Evolutionary conservation across 1,139 yeast genomes (phyloP).

Genomic region (Yarrowia galli): DNA sequence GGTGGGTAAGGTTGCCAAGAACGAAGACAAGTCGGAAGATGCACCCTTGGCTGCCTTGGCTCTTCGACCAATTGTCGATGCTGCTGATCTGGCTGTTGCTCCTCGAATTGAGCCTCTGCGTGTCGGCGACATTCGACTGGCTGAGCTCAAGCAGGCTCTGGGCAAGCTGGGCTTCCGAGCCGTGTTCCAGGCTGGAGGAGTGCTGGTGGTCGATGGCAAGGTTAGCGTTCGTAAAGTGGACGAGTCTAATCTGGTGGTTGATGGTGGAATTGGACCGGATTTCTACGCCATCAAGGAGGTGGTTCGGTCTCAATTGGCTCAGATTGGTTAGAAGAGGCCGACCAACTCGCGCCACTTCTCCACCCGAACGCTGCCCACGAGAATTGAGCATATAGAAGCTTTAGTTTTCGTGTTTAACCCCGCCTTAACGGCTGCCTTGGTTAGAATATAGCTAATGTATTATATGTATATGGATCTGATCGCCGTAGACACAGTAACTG

Average conservation of each 20-base stretch:
- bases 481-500: too few species aligned
- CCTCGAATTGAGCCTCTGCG: slow-evolving; percentile 59
- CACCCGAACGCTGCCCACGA: slow-evolving; percentile 1
- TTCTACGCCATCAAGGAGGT: slow-evolving; percentile 81
- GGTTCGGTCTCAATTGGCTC: slow-evolving; percentile 82
- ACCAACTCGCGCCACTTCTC: not conserved
- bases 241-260: slow-evolving; percentile 83
- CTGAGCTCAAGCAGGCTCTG: slow-evolving; percentile 76
- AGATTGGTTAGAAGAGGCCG: slow-evolving; percentile 54
- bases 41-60: slow-evolving; percentile 40
- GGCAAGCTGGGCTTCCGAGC: slow-evolving; percentile 69
- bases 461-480: not conserved
- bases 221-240: slow-evolving; percentile 78
- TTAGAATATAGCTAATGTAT: not conserved
- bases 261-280: slow-evolving; percentile 78
- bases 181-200: slow-evolving; percentile 93
- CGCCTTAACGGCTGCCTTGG: not conserved
- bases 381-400: slow-evolving; percentile 1
- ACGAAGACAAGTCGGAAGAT: slow-evolving; percentile 44
- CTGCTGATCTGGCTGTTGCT: slow-evolving; percentile 46
- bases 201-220: slow-evolving; percentile 80
- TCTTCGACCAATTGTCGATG: slow-evolving; percentile 18
- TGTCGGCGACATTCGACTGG: slow-evolving; percentile 87
- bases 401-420: not conserved
- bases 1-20: slow-evolving; percentile 64